phyloP scores from a whole-genome alignment of 495 filamentous ascomycete species.

The Aspergillus diversus region DNA sequence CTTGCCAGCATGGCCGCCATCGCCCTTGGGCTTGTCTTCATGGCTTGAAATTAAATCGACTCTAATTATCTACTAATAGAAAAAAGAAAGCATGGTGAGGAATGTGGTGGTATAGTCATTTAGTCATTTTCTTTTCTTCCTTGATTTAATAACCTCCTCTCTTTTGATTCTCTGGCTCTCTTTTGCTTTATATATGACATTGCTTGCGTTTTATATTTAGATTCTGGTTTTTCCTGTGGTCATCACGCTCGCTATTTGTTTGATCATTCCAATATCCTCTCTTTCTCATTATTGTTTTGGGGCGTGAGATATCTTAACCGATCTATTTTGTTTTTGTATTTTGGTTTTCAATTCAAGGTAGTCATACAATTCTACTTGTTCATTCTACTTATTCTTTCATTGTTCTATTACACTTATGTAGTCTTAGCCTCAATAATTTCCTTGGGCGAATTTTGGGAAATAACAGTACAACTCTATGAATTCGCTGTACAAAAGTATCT shows the following conservation, averaged over 20 bases:
- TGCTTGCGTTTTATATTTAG: no score
- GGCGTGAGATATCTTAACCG: not conserved
- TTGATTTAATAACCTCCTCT: not conserved
- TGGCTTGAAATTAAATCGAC: slow-evolving; percentile 18
- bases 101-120: no score
- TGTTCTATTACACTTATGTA: not conserved
- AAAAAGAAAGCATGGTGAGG: no score
- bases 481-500: no score
- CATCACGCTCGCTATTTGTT: not conserved
- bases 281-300: no score
- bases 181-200: not conserved
- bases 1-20: slow-evolving; percentile 35
- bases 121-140: not conserved
- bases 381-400: not conserved
- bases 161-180: not conserved
- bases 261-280: not conserved
- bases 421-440: no score
- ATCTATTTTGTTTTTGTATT: slow-evolving; percentile 2
- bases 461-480: no score
- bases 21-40: slow-evolving; percentile 25
- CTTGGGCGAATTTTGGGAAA: no score
- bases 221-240: no score
- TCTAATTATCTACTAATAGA: not conserved
- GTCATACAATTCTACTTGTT: not conserved
- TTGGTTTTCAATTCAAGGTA: not conserved